Evolutionary conservation across 345 rosid genomes (phyloP).

Genomic region (Populus davidiana): DNA sequence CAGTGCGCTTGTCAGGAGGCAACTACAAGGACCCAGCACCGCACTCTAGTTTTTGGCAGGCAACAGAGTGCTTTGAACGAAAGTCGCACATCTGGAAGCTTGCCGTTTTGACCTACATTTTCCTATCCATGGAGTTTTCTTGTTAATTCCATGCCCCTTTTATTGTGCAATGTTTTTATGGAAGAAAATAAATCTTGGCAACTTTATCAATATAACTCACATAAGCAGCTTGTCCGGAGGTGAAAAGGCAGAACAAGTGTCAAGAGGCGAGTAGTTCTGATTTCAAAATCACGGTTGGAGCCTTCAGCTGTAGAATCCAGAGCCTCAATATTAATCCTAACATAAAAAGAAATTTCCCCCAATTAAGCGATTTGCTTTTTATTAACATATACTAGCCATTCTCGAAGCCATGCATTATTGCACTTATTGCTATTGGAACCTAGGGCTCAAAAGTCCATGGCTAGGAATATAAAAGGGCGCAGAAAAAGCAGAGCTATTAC

Average conservation of each 20-base stretch:
- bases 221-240: no score
- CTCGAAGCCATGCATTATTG: no score
- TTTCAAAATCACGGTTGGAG: no score
- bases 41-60: neutral
- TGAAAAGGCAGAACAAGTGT: no score
- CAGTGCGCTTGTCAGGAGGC: slow-evolving; percentile 71
- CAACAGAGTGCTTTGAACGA: neutral
- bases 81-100: neutral
- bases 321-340: neutral
- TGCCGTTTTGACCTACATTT: neutral
- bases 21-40: slow-evolving; percentile 43
- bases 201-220: no score
- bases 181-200: no score
- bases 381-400: no score
- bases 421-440: no score
- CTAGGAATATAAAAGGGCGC: no score
- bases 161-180: neutral
- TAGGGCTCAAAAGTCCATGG: neutral
- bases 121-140: neutral
- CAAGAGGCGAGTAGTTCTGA: no score
- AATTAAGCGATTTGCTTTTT: no score
- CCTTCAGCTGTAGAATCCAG: neutral
- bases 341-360: neutral
- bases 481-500: neutral
- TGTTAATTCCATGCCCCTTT: neutral